Percentiles rank a stretch among this genome's conserved stretches.
Evolutionary conservation across 2,329 filamentous ascomycete genomes (phyloP).

Genomic region (Emmonsiellopsis sp.): DNA sequence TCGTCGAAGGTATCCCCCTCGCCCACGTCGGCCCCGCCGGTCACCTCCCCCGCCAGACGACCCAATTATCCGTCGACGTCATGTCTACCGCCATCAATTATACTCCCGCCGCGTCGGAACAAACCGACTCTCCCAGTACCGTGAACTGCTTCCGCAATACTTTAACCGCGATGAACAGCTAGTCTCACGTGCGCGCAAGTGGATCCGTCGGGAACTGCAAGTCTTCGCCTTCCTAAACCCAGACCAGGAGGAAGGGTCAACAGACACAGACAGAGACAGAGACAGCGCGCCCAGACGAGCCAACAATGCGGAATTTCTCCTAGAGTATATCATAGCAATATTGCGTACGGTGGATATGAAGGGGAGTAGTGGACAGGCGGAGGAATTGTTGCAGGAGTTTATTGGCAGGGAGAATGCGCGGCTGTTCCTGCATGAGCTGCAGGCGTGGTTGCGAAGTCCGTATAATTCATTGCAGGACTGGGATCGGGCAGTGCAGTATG

Average conservation of each 20-base stretch:
- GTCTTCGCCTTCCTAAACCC: conserved; percentile 59
- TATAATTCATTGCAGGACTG: conserved; percentile 63
- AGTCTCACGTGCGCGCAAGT: conserved; percentile 67
- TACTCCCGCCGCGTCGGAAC: conserved; percentile 77
- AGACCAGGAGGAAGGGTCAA: conserved; percentile 12
- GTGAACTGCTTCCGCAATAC: conserved; percentile 58
- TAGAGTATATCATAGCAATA: conserved; percentile 79
- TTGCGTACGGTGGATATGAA: conserved; percentile 76
- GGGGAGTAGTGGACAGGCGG: conserved; percentile 66
- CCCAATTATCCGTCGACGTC: conserved; percentile 53
- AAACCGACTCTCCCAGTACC: conserved; percentile 68
- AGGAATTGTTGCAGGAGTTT: conserved; percentile 70
- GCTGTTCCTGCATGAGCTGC: conserved; percentile 77
- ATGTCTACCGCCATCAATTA: conserved; percentile 62
- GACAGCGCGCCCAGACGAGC: conserved; percentile 34
- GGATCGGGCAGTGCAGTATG: conserved; percentile 73
- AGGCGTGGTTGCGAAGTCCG: conserved; percentile 74
- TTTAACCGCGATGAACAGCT: conserved; percentile 59
- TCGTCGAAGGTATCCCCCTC: not conserved
- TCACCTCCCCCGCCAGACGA: conserved; percentile 23
- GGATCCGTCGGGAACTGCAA: conserved; percentile 73
- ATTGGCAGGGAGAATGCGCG: conserved; percentile 63
- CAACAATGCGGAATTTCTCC: conserved; percentile 70
- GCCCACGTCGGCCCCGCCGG: conserved; percentile 11
- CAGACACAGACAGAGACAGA: conserved; percentile 14